A percentile compares a stretch with the other conserved stretches of the same genome.
These are phyloP conservation scores for Aristolochia fimbriata DNA, from an alignment of 164 flowering plant species.

Conservation along the genomic window DNA sequence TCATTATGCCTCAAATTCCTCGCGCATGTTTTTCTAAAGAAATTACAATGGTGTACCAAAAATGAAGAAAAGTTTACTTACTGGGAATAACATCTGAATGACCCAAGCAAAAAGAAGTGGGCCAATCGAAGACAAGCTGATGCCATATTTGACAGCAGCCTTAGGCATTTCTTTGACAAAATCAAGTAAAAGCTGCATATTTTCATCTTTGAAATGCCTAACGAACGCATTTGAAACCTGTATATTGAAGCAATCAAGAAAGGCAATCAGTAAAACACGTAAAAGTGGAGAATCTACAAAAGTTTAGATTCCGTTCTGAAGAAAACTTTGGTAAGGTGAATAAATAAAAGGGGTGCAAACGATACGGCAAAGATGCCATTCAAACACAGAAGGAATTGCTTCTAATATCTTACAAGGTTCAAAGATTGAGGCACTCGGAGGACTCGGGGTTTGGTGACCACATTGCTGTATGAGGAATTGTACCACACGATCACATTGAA, in stretches of 20 bases:
- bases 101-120: constrained; percentile 89
- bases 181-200: constrained; percentile 48
- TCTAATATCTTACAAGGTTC: constrained; percentile 56
- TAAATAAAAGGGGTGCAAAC: neutral
- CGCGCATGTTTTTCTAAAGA: too few relatives aligned
- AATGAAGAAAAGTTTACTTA: constrained; percentile 22
- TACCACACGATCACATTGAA: constrained; percentile 85
- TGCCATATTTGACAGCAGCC: constrained; percentile 30
- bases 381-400: neutral
- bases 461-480: constrained; percentile 65
- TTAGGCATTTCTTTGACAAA: constrained; percentile 96
- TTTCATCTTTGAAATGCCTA: constrained; percentile 41
- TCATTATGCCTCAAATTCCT: too few relatives aligned
- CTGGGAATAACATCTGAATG: constrained; percentile 66
- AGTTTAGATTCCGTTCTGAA: neutral
- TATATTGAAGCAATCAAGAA: constrained; percentile 2
- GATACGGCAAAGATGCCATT: neutral
- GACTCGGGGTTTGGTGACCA: constrained; percentile 20
- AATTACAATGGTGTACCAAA: too few relatives aligned
- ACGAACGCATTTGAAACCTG: constrained; percentile 92
- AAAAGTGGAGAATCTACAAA: neutral
- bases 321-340: neutral
- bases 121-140: constrained; percentile 78
- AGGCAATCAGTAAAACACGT: constrained; percentile 8
- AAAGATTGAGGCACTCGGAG: constrained; percentile 69